Percentiles rank a stretch among this genome's conserved stretches.
These are phyloP conservation scores for Monilinia vaccinii-corymbosi DNA, from an alignment of 2,329 filamentous ascomycete genomes.

Conservation along the genomic window DNA sequence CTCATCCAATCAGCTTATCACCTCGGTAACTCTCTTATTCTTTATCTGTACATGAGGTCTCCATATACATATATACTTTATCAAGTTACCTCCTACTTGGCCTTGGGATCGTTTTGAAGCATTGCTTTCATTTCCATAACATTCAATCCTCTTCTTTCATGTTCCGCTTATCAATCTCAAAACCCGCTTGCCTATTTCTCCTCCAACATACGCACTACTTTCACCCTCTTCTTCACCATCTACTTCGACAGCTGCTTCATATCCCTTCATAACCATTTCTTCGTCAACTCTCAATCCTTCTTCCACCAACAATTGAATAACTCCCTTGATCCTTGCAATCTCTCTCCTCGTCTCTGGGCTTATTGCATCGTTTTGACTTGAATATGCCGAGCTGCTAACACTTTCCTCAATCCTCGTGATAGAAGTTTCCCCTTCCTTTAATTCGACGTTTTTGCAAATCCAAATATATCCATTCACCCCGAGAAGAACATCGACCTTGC, in stretches of 20 bases:
- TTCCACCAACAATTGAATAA: constrained; percentile 75
- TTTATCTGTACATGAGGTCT: neutral
- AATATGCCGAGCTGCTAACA: constrained; percentile 80
- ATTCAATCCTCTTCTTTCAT: constrained; percentile 7
- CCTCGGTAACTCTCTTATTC: neutral
- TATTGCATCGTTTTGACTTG: constrained; percentile 87
- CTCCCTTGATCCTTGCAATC: constrained; percentile 74
- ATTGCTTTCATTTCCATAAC: neutral
- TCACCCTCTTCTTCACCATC: constrained; percentile 46
- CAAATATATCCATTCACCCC: constrained; percentile 97
- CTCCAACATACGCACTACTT: constrained; percentile 52
- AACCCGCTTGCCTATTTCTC: constrained; percentile 29
- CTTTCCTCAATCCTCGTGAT: constrained; percentile 85
- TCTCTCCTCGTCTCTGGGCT: constrained; percentile 69
- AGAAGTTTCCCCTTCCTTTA: constrained; percentile 38
- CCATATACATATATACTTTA: too few relatives aligned
- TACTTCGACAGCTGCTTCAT: constrained; percentile 71
- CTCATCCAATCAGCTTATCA: too few relatives aligned
- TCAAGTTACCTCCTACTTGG: too few relatives aligned
- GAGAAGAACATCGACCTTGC: constrained; percentile 74
- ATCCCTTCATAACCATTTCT: constrained; percentile 74
- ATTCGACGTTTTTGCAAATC: constrained; percentile 76
- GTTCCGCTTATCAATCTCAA: constrained; percentile 25
- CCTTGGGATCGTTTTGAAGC: too few relatives aligned
- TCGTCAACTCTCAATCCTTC: constrained; percentile 80